Evolutionary conservation across 352 stramenopile genomes (phyloP).

Genomic region (Phytopythium montanum): DNA sequence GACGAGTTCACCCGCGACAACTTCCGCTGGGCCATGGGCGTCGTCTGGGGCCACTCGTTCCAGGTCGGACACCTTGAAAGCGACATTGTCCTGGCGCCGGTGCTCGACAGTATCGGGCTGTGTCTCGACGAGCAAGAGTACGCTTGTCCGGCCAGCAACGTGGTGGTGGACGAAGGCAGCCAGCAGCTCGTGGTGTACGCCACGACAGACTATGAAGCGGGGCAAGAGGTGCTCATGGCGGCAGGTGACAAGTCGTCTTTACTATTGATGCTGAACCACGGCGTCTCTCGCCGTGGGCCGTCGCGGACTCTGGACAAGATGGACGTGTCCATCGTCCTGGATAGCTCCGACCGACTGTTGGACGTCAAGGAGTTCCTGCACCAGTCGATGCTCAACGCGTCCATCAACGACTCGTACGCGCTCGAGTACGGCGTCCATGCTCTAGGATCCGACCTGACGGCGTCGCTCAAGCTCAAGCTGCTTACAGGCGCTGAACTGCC

Average conservation of each 20-base stretch:
- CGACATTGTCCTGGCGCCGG: conserved; percentile 33
- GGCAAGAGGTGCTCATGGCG: conserved; percentile 28
- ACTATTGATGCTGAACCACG: conserved; percentile 48
- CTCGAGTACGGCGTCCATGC: conserved; percentile 18
- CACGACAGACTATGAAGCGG: conserved; percentile 16
- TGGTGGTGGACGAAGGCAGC: conserved; percentile 20
- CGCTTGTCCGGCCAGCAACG: conserved; percentile 16
- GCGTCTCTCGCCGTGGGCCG: conserved; percentile 20
- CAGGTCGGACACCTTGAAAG: conserved; percentile 16
- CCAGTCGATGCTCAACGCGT: conserved; percentile 30
- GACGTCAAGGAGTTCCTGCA: conserved; percentile 39
- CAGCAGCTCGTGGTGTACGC: conserved; percentile 35
- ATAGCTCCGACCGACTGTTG: conserved; percentile 28
- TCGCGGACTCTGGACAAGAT: conserved; percentile 30
- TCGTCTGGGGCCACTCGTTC: conserved; percentile 41
- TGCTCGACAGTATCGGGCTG: conserved; percentile 36
- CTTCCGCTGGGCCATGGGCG: conserved; percentile 42
- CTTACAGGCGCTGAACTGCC: conserved; percentile 26
- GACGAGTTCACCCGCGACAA: conserved; percentile 38
- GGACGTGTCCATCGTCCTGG: conserved; percentile 41
- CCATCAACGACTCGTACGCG: conserved; percentile 35
- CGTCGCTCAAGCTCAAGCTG: conserved; percentile 48
- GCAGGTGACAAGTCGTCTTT: conserved; percentile 31
- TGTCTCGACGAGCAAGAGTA: conserved; percentile 23
- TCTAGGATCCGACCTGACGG: conserved; percentile 14